These are phyloP conservation scores for Pulicaria dysenterica DNA, from an alignment of 129 eudicot species.

Conservation along the genomic window DNA sequence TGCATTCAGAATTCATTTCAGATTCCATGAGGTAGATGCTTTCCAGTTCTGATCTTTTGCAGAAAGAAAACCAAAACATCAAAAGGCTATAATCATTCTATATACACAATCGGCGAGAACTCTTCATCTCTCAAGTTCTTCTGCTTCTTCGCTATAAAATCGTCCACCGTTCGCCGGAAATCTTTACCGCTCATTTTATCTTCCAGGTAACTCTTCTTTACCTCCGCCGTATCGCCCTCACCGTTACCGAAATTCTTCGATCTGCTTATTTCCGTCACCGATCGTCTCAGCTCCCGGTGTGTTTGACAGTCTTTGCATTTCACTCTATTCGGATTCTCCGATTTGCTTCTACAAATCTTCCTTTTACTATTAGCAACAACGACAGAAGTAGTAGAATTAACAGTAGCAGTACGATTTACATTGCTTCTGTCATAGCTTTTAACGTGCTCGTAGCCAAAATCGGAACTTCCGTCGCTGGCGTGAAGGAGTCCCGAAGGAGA, in stretches of 20 bases:
- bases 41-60: neutral
- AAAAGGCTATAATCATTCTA: conserved; percentile 14
- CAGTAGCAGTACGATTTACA: neutral
- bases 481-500: too few relatives aligned
- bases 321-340: conserved; percentile 42
- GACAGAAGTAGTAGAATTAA: neutral
- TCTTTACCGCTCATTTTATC: conserved; percentile 71
- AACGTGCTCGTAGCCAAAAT: conserved; percentile 48
- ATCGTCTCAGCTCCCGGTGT: conserved; percentile 45
- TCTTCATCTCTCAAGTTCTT: conserved; percentile 77
- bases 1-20: too few relatives aligned
- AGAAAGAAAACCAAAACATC: too few relatives aligned
- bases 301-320: conserved; percentile 7
- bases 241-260: too few relatives aligned
- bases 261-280: conserved; percentile 47
- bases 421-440: conserved; percentile 33
- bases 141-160: conserved; percentile 84
- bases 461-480: conserved; percentile 8
- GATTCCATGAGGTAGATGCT: neutral
- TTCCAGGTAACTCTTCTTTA: conserved; percentile 3
- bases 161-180: conserved; percentile 81
- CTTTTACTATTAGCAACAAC: neutral
- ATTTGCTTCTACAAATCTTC: conserved; percentile 47
- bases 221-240: conserved; percentile 41
- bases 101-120: conserved; percentile 49